Base-by-base conservation (phyloP, 164 flowering plant species). In the Nymphaea thermarum region DNA sequence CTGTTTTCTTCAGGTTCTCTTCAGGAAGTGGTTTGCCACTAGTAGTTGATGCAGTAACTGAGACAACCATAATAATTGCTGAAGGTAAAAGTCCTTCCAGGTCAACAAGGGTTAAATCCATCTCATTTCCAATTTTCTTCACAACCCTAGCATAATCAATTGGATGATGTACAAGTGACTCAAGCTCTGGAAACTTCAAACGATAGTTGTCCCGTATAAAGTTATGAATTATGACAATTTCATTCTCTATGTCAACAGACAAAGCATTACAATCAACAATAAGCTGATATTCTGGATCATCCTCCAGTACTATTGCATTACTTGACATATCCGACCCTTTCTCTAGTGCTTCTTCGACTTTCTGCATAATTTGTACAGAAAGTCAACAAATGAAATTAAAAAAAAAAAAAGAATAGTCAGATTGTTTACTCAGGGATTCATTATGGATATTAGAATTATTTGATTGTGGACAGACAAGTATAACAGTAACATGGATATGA, bases 131-230 rank as follows among this genome's bases (percentile, higher is more conserved):
- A 74, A 89, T 94, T 77, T 86, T 91, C 79, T 91, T 91, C 41
- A 93, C 98, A 36, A 93, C 97, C 44, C 97, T 86, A 61, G 98
- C 95, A 84, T 93, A 93, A 82, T 93, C 97, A 63, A 93, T 91
- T 16, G 98, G 97, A 68, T 93, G 97, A 77, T 87, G 87, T n/a
- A 93, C 98, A 51, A 91, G 88, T 5, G 97, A 91, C 68, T 91
- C 95, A 64, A 93, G 96, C 83, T 93, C 98, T 3, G 96, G 97
- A 76, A 93, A 93, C 75, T 91, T 93, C 68, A 86, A 63, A 0
- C 95, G 85, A 70, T 91, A 93, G 64, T 93, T 93, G 76, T 88
- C 96, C 43, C 97, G 93, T 47, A 93, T 89, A 72, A 91, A 93
- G 73, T 91, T 89, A 82, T 93, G 98, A 70, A 93, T 85, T 25